Evolutionary conservation across 148 eudicot genomes (phyloP).

Genomic region (Nepenthes mirabilis): DNA sequence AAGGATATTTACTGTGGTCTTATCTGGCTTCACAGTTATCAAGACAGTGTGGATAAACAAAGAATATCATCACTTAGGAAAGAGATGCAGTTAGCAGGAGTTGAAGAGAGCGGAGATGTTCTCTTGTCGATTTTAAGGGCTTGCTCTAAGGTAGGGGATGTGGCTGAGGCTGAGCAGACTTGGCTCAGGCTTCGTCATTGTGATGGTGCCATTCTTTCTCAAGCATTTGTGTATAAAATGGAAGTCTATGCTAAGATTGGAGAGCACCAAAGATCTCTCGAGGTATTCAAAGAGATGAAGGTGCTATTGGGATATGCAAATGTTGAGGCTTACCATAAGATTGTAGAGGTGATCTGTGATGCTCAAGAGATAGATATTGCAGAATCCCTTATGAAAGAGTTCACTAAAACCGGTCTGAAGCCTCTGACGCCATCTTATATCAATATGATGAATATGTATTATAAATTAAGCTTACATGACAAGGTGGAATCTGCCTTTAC

Average conservation of each 20-base stretch:
- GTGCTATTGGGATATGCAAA: conserved; percentile 24
- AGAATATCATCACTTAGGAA: conserved; percentile 46
- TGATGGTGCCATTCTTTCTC: conserved; percentile 41
- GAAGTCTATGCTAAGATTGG: conserved; percentile 59
- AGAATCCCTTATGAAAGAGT: conserved; percentile 68
- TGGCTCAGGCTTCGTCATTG: conserved; percentile 48
- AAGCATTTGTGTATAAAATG: conserved; percentile 77
- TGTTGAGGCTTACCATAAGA: conserved; percentile 53
- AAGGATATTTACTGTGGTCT: conserved; percentile 76
- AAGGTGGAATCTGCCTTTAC: conserved; percentile 56
- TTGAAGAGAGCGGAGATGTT: conserved; percentile 56
- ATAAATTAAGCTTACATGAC: conserved; percentile 39
- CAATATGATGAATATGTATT: conserved; percentile 56
- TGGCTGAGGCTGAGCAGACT: conserved; percentile 56
- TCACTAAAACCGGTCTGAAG: conserved; percentile 50
- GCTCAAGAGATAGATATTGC: conserved; percentile 52
- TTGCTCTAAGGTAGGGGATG: conserved; percentile 69
- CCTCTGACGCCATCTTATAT: conserved; percentile 55
- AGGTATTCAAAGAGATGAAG: conserved; percentile 57
- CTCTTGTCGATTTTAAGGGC: conserved; percentile 78
- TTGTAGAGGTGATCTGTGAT: conserved; percentile 57
- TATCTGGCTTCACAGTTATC: conserved; percentile 95
- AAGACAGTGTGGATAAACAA: conserved; percentile 57
- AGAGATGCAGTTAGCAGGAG: conserved; percentile 49
- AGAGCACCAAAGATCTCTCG: conserved; percentile 41